Percentiles rank a stretch among this genome's conserved stretches.
Conservation (phyloP, 148 eudicot species). For the Heliamphora exappendiculata region DNA sequence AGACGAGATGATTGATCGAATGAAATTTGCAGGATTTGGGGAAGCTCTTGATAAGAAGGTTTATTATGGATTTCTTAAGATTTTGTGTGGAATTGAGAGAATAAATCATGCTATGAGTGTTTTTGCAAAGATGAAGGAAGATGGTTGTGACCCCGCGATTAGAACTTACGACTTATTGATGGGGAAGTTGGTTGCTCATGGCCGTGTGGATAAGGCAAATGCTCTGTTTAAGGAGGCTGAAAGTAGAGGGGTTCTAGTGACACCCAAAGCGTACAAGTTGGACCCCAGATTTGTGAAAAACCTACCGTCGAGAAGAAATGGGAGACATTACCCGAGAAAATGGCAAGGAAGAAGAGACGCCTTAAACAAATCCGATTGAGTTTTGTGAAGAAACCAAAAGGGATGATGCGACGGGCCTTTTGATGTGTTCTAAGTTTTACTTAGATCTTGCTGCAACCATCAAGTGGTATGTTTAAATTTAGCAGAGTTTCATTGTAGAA, state of each 20-base stretch:
- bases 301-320: slow-evolving; percentile 43
- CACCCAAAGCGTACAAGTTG: slow-evolving; percentile 60
- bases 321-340: slow-evolving; percentile 48
- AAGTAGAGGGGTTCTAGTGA: slow-evolving; percentile 36
- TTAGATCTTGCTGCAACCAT: background rate
- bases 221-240: slow-evolving; percentile 69
- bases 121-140: slow-evolving; percentile 73
- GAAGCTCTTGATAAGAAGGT: slow-evolving; percentile 55
- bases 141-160: slow-evolving; percentile 63
- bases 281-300: slow-evolving; percentile 66
- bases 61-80: slow-evolving; percentile 67
- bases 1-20: slow-evolving; percentile 83
- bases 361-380: slow-evolving; percentile 53
- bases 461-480: background rate
- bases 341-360: slow-evolving; percentile 48
- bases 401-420: slow-evolving; percentile 31
- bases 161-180: slow-evolving; percentile 75
- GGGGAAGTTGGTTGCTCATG: slow-evolving; percentile 68
- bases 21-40: slow-evolving; percentile 82
- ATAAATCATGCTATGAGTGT: slow-evolving; percentile 74
- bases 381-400: slow-evolving; percentile 52
- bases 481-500: background rate
- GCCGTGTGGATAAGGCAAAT: slow-evolving; percentile 50
- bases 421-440: slow-evolving; percentile 16
- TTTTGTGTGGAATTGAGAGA: slow-evolving; percentile 89